Evolutionary conservation across 192 early-diverging fungal species (phyloP).

Genomic region (Thamnidium elegans): DNA sequence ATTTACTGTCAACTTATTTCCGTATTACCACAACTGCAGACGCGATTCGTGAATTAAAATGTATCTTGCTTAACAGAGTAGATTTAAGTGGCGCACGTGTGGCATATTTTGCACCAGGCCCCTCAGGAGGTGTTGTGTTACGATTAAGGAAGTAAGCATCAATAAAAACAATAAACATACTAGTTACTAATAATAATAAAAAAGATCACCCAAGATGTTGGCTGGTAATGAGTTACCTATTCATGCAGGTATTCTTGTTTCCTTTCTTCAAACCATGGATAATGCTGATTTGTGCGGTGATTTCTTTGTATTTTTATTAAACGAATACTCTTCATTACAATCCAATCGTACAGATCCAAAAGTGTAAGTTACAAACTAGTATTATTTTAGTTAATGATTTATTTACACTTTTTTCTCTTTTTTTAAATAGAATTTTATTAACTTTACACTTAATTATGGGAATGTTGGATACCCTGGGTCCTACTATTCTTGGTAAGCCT

Average conservation of each 20-base stretch:
- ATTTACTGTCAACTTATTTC: slow-evolving; percentile 48
- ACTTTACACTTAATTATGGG: slow-evolving; percentile 56
- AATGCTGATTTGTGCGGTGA: slow-evolving; percentile 61
- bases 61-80: slow-evolving; percentile 44
- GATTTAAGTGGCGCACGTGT: slow-evolving; percentile 45
- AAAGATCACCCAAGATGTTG: slow-evolving; percentile 12
- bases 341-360: slow-evolving; percentile 40
- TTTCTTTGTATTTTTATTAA: slow-evolving; percentile 73
- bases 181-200: slow-evolving; percentile 32
- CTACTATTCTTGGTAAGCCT: slow-evolving; percentile 70
- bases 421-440: slow-evolving; percentile 48
- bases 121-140: slow-evolving; percentile 49
- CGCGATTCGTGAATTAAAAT: slow-evolving; percentile 35
- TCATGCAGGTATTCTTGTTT: slow-evolving; percentile 62
- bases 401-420: slow-evolving; percentile 3
- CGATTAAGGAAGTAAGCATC: slow-evolving; percentile 29
- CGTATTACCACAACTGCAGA: slow-evolving; percentile 41
- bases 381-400: not conserved
- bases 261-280: slow-evolving; percentile 57
- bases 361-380: slow-evolving; percentile 32
- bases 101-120: slow-evolving; percentile 52
- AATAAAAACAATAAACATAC: not conserved
- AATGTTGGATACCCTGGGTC: slow-evolving; percentile 70
- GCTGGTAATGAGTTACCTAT: slow-evolving; percentile 43
- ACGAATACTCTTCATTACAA: slow-evolving; percentile 62